Evolutionary conservation across 2,329 filamentous ascomycete genomes (phyloP), one percentile per base, ranked within the genome.

Genomic region (Pleomassaria siparia): DNA sequence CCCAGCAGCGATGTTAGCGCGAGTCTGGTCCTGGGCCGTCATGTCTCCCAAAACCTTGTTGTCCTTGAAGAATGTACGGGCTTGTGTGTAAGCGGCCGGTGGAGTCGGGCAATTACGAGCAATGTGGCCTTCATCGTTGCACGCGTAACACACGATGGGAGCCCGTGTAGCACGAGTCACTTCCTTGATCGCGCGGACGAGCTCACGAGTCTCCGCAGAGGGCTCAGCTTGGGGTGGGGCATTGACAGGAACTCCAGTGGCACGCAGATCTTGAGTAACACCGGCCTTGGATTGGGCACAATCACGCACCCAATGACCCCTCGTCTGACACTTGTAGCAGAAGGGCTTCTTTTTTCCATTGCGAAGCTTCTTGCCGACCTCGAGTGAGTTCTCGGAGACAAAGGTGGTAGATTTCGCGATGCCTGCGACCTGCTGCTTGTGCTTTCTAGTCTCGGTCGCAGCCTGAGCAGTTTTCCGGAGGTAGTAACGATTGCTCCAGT

Each of bases 81-180:
- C 24, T n/a, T 37, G 16, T 13, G 18, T 33, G 24, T 30, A 33
- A 39, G 13, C 24, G 9, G 21, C n/a, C 12, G 10, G 43, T 7
- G 47, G 41, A 28, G 22, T 13, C 11, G 22, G 41, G 36, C 53
- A 58, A 29, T 49, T 30, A 12, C 51, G 51, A 3, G 53, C 36
- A 16, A 50, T 43, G 24, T 56, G 53, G 12, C 53, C 50, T 2
- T 15, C 13, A 9, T 44, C 22, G 13, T 50, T 40, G 49, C 53
- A 56, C 16, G 50, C 50, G 43, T 44, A 51, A 46, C 51, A 56
- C 16, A 21, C 46, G 6, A 35, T 41, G 8, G 33, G 22, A 15
- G 40, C 7, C 16, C 32, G 25, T n/a, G 13, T n/a, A 4, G 46
- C 43, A 29, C 33, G 33, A 13, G 28, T 25, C 21, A 13, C 39